Base-by-base conservation (phyloP, 257 asterid species). In the Ilex asprella region DNA sequence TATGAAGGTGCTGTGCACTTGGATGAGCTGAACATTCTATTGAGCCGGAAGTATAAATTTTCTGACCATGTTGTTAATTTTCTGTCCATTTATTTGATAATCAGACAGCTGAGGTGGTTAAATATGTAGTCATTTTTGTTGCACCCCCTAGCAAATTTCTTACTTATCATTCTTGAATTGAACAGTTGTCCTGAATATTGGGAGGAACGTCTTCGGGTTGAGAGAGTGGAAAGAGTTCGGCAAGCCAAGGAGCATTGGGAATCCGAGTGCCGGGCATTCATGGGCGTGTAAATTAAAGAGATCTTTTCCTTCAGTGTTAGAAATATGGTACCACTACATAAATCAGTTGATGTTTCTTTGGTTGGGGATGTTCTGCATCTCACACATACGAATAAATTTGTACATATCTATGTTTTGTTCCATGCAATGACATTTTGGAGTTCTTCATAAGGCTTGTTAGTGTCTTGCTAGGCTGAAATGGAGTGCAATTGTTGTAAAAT, bases 191-290 rank as follows among this genome's bases (percentile, higher is more conserved):
- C 88, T 0, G 86, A 83, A 61, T 86, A 84, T 55, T 89, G 99
- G 97, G 70, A 62, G 56, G 95, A 85, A 55, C 78, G 95, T 7
- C 87, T 89, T 8, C 83, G 73, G 62, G 53, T 76, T 31, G 97
- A 92, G 66, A 82, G 87, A 73, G 55, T 41, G 0, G 99, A 92
- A 70, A 76, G 99, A 57, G 72, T 92, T 63, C 68, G 61, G 67
- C 99, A 81, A 68, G 75, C 86, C 2, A 92, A 92, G 91, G 89
- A 87, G 73, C 95, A 92, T 55, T 89, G 99, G 99, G 99, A 92
- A 63, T 68, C 78, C 14, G 88, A 85, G 72, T 80, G 89, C 70
- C 90, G 91, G 12, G 70, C 87, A 16, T 85, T 92, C 74, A 66
- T 67, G 31, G 99, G 99, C 3, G 52, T 85, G 39, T 91, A 63